phyloP scores from a whole-genome alignment of 306 rosid species.

The Rubus parviflorus region DNA sequence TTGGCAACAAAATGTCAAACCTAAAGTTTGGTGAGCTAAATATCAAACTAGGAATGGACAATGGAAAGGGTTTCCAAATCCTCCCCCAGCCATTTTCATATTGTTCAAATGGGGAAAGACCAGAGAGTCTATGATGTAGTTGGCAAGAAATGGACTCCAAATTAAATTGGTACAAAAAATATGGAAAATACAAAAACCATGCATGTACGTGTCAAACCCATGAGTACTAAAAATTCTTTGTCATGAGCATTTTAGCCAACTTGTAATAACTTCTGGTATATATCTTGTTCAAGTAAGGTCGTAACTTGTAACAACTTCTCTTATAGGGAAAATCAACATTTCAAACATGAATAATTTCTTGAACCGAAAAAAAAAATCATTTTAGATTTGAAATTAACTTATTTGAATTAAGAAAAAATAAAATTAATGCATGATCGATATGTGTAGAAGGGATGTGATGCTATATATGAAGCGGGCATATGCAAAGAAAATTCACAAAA shows the following conservation, averaged over 20 bases:
- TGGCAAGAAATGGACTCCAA: neutral
- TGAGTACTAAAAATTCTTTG: neutral
- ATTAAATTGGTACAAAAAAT: neutral
- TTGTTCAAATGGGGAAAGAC: neutral
- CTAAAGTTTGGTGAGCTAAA: neutral
- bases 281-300: no score
- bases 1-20: slow-evolving; percentile 7
- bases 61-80: neutral
- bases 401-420: neutral
- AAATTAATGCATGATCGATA: neutral
- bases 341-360: neutral
- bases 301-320: no score
- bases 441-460: neutral
- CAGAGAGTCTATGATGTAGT: neutral
- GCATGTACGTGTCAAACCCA: neutral
- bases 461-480: no score
- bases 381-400: no score
- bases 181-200: neutral
- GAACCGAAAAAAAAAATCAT: no score
- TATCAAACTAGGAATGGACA: neutral
- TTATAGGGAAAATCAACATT: neutral
- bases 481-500: no score
- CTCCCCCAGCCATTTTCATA: neutral
- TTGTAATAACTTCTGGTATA: no score
- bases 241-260: neutral